Conservation (phyloP, 805 yeast genomes). For the Diddensiella santjacobensis region DNA sequence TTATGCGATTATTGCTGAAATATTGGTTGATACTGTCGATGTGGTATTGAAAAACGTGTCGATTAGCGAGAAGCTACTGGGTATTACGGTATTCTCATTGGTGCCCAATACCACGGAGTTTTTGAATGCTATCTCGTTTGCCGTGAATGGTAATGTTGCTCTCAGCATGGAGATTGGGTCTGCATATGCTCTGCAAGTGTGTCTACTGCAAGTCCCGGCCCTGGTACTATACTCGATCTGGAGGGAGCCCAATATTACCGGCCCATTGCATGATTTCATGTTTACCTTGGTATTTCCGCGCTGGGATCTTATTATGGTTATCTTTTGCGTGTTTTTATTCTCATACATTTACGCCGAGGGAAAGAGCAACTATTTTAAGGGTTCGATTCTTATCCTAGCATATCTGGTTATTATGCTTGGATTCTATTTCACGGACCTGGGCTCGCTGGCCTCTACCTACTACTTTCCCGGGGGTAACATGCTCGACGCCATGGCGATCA, state of each 20-base stretch:
- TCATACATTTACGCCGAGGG: constrained; percentile 96
- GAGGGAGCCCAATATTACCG: constrained; percentile 38
- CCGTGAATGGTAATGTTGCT: constrained; percentile 93
- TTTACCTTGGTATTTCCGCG: constrained; percentile 87
- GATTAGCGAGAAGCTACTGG: constrained; percentile 86
- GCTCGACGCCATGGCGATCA: too few relatives aligned
- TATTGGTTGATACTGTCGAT: constrained; percentile 88
- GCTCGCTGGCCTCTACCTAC: constrained; percentile 3
- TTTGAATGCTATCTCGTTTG: constrained; percentile 94
- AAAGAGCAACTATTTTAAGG: constrained; percentile 92
- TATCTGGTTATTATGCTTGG: constrained; percentile 76
- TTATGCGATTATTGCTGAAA: constrained; percentile 92
- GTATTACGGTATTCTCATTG: constrained; percentile 89
- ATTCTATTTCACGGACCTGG: constrained; percentile 57
- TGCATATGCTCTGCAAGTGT: constrained; percentile 95
- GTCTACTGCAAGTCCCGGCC: constrained; percentile 88
- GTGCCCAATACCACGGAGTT: constrained; percentile 98
- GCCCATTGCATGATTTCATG: constrained; percentile 32
- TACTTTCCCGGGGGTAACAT: background rate
- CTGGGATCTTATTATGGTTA: constrained; percentile 88
- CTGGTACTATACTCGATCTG: constrained; percentile 72
- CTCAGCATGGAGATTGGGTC: constrained; percentile 96
- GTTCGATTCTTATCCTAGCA: constrained; percentile 76
- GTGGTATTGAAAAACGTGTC: constrained; percentile 73
- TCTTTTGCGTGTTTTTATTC: constrained; percentile 82